A percentile compares a stretch with the other conserved stretches of the same genome.
phyloP scores from a whole-genome alignment of 257 asterid species.

The Capsicum chinense region DNA sequence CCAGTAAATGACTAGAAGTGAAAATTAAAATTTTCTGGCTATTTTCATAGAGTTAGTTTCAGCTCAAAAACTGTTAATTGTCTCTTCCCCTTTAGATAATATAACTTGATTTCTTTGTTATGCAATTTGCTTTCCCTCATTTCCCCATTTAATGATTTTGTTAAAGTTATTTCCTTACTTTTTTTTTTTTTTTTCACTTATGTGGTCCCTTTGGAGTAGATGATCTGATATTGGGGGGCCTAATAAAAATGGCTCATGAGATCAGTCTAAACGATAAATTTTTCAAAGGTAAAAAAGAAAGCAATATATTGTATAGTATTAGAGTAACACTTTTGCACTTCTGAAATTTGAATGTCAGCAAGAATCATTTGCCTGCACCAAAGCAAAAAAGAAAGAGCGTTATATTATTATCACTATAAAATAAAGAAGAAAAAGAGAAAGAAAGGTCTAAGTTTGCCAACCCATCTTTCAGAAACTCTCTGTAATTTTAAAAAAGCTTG shows the following conservation, averaged over 20 bases:
- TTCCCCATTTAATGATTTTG: background rate
- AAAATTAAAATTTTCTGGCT: too few relatives aligned
- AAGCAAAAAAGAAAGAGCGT: slow-evolving; percentile 42
- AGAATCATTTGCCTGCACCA: slow-evolving; percentile 48
- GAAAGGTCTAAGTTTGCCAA: slow-evolving; percentile 39
- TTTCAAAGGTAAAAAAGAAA: slow-evolving; percentile 32
- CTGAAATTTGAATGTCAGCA: slow-evolving; percentile 21
- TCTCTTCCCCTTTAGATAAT: too few relatives aligned
- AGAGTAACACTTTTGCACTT: slow-evolving; percentile 18
- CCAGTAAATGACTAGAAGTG: too few relatives aligned
- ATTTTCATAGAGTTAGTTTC: too few relatives aligned
- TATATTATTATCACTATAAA: slow-evolving; percentile 33
- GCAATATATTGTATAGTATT: background rate
- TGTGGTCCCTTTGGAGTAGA: background rate
- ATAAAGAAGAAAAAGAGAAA: slow-evolving; percentile 9
- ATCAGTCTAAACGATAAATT: slow-evolving; percentile 4
- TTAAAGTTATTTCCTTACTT: background rate
- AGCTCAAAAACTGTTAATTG: too few relatives aligned
- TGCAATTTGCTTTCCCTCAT: background rate
- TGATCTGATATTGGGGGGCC: slow-evolving; percentile 17
- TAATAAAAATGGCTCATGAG: slow-evolving; percentile 11
- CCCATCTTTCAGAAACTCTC: slow-evolving; percentile 39
- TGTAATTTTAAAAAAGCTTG: slow-evolving; percentile 25
- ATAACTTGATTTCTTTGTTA: background rate
- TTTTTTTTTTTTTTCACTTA: background rate